phyloP scores from a whole-genome alignment of 352 stramenopile species.

The Saprolegnia parasitica region DNA sequence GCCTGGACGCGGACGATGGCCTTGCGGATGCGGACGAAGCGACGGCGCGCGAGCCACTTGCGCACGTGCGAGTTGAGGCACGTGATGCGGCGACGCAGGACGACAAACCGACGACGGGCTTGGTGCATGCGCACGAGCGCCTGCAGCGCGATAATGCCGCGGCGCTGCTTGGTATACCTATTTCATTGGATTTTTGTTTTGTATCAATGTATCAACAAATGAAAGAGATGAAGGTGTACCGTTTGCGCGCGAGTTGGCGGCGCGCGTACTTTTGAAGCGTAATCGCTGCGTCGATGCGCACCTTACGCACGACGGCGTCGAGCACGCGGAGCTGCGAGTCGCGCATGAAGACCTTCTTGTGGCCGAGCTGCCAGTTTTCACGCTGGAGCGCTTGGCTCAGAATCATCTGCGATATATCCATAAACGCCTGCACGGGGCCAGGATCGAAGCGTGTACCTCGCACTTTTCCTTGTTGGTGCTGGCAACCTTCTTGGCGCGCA shows the following conservation, averaged over 20 bases:
- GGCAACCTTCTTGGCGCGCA: constrained; percentile 40
- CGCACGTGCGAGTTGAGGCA: constrained; percentile 60
- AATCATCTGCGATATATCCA: constrained; percentile 36
- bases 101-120: constrained; percentile 47
- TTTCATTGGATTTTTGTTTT: not conserved
- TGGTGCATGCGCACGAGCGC: constrained; percentile 63
- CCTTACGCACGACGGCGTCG: constrained; percentile 82
- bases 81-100: constrained; percentile 56
- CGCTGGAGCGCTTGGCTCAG: constrained; percentile 62
- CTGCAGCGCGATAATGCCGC: constrained; percentile 53
- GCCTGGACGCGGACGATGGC: constrained; percentile 68
- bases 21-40: constrained; percentile 62
- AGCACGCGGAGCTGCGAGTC: constrained; percentile 77
- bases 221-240: constrained; percentile 51
- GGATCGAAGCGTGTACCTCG: constrained; percentile 37
- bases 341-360: constrained; percentile 87
- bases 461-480: constrained; percentile 72
- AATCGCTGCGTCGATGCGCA: constrained; percentile 71
- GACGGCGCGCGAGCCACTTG: constrained; percentile 68
- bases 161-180: constrained; percentile 5
- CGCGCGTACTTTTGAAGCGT: constrained; percentile 75
- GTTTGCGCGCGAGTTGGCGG: constrained; percentile 57
- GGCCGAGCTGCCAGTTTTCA: constrained; percentile 83
- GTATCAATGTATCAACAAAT: constrained; percentile 29
- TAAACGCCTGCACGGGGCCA: not conserved